Conservation (phyloP, 192 early-diverging fungal genomes). For the Backusella mclennaniae region DNA sequence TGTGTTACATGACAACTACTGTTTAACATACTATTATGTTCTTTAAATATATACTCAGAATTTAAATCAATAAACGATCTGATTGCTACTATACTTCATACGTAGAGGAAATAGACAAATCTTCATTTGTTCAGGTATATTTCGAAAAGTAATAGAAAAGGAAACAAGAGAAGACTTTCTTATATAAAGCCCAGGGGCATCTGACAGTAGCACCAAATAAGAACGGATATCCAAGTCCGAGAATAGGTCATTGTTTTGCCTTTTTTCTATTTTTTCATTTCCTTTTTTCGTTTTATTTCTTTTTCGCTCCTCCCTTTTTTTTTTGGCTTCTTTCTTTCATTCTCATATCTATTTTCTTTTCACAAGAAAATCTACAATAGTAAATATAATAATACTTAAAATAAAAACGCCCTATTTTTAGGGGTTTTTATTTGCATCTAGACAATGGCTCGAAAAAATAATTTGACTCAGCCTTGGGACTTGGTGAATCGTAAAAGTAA, state of each 20-base stretch:
- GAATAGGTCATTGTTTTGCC: conserved; percentile 13
- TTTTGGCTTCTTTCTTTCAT: background rate
- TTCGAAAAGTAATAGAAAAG: background rate
- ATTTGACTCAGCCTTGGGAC: conserved; percentile 4
- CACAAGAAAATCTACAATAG: background rate
- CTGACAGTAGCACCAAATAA: conserved; percentile 5
- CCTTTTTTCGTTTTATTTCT: background rate
- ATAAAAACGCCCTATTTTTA: background rate
- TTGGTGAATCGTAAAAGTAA: background rate
- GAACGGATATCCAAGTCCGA: background rate
- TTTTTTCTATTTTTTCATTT: background rate
- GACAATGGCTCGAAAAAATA: conserved; percentile 12
- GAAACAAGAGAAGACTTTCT: background rate
- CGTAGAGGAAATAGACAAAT: background rate
- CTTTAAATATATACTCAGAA: background rate
- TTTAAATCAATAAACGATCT: background rate
- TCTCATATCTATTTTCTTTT: background rate
- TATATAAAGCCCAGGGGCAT: conserved; percentile 8
- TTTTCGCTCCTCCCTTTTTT: background rate
- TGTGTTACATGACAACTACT: background rate
- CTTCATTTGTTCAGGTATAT: background rate
- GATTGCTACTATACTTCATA: background rate
- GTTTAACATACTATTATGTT: background rate
- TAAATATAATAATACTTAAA: background rate
- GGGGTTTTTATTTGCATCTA: background rate